Evolutionary conservation across 805 yeast genomes (phyloP).

Genomic region (Kuraishia ogatae): DNA sequence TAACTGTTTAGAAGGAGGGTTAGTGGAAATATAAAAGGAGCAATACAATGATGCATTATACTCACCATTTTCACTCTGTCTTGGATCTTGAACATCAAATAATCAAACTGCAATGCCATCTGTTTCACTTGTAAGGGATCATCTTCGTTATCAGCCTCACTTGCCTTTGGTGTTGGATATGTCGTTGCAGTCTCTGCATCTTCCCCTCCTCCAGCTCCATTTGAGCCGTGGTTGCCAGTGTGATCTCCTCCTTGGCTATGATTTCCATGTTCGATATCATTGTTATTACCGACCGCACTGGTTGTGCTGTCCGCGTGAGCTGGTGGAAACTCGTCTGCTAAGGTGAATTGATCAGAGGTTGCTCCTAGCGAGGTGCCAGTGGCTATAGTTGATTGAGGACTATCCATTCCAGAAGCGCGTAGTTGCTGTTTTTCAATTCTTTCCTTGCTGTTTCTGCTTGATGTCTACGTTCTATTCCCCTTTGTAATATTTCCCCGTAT

Average conservation of each 20-base stretch:
- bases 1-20: slow-evolving; percentile 4
- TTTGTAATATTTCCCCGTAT: too few relatives aligned
- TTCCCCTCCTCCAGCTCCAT: not conserved
- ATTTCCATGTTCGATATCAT: not conserved
- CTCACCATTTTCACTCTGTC: slow-evolving; percentile 43
- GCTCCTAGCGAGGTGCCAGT: not conserved
- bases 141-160: slow-evolving; percentile 20
- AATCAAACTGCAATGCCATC: slow-evolving; percentile 56
- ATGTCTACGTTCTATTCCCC: not conserved
- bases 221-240: not conserved
- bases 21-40: not conserved
- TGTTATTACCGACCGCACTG: not conserved
- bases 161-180: not conserved
- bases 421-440: not conserved
- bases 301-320: not conserved
- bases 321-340: not conserved
- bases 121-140: slow-evolving; percentile 60
- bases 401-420: not conserved
- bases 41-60: slow-evolving; percentile 7
- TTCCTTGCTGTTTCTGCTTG: not conserved
- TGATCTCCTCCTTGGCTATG: not conserved
- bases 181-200: not conserved
- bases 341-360: not conserved
- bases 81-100: slow-evolving; percentile 51
- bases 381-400: not conserved